phyloP scores from a whole-genome alignment of 2,329 filamentous ascomycete species.

The Venturia asperata region DNA sequence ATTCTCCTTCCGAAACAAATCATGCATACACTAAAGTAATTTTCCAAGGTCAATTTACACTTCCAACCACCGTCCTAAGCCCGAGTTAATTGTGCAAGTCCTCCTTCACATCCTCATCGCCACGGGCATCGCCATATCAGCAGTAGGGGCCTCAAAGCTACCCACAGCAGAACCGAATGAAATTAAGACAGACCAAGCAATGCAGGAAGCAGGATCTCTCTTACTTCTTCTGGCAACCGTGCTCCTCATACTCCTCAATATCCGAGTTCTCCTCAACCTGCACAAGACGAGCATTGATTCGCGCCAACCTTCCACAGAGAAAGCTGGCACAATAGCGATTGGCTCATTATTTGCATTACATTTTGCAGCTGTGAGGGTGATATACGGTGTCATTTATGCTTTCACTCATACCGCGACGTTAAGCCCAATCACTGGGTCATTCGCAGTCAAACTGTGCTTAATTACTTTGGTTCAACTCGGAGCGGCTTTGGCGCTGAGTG shows the following conservation, averaged over 20 bases:
- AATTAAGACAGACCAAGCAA: not conserved
- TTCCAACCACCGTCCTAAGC: not conserved
- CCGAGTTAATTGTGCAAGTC: not conserved
- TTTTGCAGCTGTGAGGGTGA: too few species aligned
- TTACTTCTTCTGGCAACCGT: not conserved
- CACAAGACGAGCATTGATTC: not conserved
- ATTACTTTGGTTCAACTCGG: too few species aligned
- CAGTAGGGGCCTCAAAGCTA: not conserved
- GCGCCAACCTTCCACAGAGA: not conserved
- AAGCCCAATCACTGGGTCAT: too few species aligned
- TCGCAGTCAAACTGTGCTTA: too few species aligned
- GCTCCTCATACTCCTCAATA: not conserved
- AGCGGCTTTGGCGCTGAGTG: too few species aligned
- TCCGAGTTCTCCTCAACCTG: not conserved
- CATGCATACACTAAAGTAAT: too few species aligned
- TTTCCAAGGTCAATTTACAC: not conserved
- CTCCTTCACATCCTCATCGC: not conserved
- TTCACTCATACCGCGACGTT: too few species aligned
- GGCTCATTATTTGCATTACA: too few species aligned
- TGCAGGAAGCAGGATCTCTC: not conserved
- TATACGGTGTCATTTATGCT: too few species aligned
- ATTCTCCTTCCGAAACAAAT: too few species aligned
- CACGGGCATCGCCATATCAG: not conserved
- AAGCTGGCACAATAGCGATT: too few species aligned
- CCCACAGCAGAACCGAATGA: not conserved